Evolutionary conservation across 2,329 filamentous ascomycete species (phyloP).

Genomic region (Arthrobotrys sinensis): DNA sequence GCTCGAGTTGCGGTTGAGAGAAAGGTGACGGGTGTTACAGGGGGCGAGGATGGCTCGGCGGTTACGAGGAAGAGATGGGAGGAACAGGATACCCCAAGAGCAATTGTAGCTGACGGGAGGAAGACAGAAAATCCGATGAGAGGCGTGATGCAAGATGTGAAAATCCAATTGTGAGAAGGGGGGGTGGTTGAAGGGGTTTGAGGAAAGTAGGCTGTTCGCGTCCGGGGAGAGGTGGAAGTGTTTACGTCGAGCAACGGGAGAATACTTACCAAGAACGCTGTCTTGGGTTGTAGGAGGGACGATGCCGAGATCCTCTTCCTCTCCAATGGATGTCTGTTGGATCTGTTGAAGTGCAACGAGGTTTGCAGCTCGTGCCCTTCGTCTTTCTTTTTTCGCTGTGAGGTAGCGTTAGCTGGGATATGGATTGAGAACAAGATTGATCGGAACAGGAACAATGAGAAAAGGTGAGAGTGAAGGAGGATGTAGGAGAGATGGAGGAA

Average conservation of each 20-base stretch:
- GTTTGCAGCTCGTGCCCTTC: slow-evolving; percentile 31
- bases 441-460: neutral
- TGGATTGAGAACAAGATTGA: neutral
- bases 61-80: too few relatives aligned
- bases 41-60: too few relatives aligned
- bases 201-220: neutral
- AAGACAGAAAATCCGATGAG: too few relatives aligned
- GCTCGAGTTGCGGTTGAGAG: too few relatives aligned
- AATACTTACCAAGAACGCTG: neutral
- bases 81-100: too few relatives aligned
- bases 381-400: slow-evolving; percentile 49
- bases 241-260: neutral
- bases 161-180: too few relatives aligned
- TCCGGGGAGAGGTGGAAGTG: neutral
- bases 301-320: neutral
- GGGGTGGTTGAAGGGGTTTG: neutral
- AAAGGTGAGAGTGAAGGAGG: neutral
- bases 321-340: neutral
- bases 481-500: neutral
- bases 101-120: too few relatives aligned
- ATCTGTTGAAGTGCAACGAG: slow-evolving; percentile 8
- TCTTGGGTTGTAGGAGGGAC: neutral
- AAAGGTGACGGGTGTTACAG: neutral
- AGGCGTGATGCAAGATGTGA: too few relatives aligned
- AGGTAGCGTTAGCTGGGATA: neutral